A percentile compares a stretch with the other conserved stretches of the same genome.
Conservation (phyloP, 2,329 filamentous ascomycete species). For the Aschersonia sp. region DNA sequence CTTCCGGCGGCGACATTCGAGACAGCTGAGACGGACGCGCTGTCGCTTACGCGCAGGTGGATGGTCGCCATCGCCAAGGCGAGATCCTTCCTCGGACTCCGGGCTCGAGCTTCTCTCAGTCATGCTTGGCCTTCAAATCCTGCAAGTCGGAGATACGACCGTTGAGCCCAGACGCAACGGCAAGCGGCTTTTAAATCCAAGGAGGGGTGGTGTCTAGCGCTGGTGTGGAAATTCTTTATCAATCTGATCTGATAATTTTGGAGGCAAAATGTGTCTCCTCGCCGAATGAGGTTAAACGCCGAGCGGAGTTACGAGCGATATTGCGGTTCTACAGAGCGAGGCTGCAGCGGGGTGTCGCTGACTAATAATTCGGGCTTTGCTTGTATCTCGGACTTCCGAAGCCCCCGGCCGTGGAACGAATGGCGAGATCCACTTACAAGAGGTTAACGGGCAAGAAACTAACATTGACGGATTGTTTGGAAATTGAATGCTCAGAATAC, state of each 20-base stretch:
- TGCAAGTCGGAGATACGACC: conserved; percentile 21
- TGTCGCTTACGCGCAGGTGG: conserved; percentile 39
- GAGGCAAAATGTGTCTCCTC: conserved; percentile 11
- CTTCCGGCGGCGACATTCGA: conserved; percentile 46
- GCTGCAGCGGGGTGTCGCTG: not conserved
- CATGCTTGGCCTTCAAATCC: conserved; percentile 6
- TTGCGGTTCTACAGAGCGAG: not conserved
- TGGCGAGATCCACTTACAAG: too few relatives aligned
- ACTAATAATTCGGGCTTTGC: not conserved
- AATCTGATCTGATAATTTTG: conserved; percentile 25
- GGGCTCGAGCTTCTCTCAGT: conserved; percentile 23
- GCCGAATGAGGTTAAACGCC: conserved; percentile 9
- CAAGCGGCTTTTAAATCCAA: conserved; percentile 1
- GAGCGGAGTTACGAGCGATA: conserved; percentile 18
- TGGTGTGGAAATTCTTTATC: conserved; percentile 19
- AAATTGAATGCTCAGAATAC: too few relatives aligned
- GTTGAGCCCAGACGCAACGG: conserved; percentile 3
- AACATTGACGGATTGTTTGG: too few relatives aligned
- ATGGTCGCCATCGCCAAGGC: conserved; percentile 15
- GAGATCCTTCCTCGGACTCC: conserved; percentile 18
- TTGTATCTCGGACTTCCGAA: too few relatives aligned
- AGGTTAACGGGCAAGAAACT: too few relatives aligned
- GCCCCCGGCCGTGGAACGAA: too few relatives aligned
- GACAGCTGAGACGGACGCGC: conserved; percentile 42
- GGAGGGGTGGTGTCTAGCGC: conserved; percentile 7